phyloP scores from a whole-genome alignment of 1,284 basidiomycete genomes.

The Thecaphora thlaspeos region DNA sequence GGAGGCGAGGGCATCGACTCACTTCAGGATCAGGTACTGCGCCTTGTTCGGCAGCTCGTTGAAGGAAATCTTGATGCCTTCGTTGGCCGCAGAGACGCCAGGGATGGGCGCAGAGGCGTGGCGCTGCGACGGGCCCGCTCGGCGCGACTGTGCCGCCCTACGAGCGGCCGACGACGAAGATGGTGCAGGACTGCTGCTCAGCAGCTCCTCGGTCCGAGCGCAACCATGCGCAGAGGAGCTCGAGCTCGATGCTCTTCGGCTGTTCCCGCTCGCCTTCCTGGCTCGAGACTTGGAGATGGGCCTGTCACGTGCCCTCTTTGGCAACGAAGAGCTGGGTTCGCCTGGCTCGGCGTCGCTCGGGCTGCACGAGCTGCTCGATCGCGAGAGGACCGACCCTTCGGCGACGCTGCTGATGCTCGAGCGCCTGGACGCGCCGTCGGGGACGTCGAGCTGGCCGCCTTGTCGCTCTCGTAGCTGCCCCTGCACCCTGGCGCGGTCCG shows the following conservation, averaged over 20 bases:
- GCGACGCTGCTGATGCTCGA: too few relatives aligned
- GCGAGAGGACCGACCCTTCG: too few relatives aligned
- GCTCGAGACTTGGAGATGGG: too few relatives aligned
- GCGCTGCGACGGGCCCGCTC: too few relatives aligned
- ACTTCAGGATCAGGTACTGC: slow-evolving; percentile 55
- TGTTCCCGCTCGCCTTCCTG: slow-evolving; percentile 7
- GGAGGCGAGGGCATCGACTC: too few relatives aligned
- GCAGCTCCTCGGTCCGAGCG: slow-evolving; percentile 17
- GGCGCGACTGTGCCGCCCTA: too few relatives aligned
- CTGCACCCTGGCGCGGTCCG: slow-evolving; percentile 30
- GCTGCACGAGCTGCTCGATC: background rate
- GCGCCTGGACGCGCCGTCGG: too few relatives aligned
- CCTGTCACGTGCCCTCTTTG: too few relatives aligned
- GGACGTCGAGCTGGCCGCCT: slow-evolving; percentile 9
- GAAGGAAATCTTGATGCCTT: slow-evolving; percentile 33
- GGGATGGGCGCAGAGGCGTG: too few relatives aligned
- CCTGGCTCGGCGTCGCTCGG: background rate
- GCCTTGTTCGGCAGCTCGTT: slow-evolving; percentile 56
- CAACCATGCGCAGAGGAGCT: slow-evolving; percentile 9
- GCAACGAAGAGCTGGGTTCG: too few relatives aligned
- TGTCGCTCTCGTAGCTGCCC: slow-evolving; percentile 14
- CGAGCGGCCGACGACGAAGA: too few relatives aligned
- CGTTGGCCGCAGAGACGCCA: too few relatives aligned
- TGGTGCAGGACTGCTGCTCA: background rate
- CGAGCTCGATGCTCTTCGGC: background rate